Conservation (phyloP, 768 basidiomycete species). For the Collybiopsis luxurians region DNA sequence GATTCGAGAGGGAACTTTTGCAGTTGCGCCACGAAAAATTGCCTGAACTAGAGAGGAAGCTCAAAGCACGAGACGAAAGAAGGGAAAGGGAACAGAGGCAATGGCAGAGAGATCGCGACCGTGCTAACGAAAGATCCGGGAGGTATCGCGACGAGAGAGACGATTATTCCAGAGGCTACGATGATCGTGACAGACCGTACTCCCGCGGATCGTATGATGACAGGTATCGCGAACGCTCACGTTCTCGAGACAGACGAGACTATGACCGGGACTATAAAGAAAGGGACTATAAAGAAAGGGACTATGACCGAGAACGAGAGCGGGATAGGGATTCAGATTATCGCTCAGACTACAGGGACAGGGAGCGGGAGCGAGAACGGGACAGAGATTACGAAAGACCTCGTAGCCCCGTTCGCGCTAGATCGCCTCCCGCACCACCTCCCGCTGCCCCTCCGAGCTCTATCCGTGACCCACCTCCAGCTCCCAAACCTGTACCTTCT, state of each 20-base stretch:
- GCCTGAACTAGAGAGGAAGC: constrained; percentile 84
- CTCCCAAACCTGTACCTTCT: constrained; percentile 53
- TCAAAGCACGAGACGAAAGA: constrained; percentile 75
- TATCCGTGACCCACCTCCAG: constrained; percentile 42
- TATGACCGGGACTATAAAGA: constrained; percentile 30
- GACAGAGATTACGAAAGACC: constrained; percentile 42
- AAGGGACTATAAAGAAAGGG: constrained; percentile 27
- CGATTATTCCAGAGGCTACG: constrained; percentile 23
- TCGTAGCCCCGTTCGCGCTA: constrained; percentile 37
- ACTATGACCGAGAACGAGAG: constrained; percentile 14
- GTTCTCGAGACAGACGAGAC: constrained; percentile 4
- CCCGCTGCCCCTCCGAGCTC: constrained; percentile 41
- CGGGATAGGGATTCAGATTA: constrained; percentile 36
- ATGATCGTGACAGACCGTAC: constrained; percentile 50
- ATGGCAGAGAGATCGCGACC: constrained; percentile 76
- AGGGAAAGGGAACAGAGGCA: constrained; percentile 78
- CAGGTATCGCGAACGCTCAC: constrained; percentile 4
- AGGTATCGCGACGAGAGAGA: constrained; percentile 56
- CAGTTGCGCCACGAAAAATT: constrained; percentile 86
- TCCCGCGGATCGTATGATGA: constrained; percentile 42
- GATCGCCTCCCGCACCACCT: constrained; percentile 48
- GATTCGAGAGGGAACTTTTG: constrained; percentile 85
- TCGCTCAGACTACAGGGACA: constrained; percentile 25
- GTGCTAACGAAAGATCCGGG: constrained; percentile 79
- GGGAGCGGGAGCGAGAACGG: constrained; percentile 32